Evolutionary conservation across 169 alveolate genomes (phyloP).

Genomic region (Eimeria acervulina): DNA sequence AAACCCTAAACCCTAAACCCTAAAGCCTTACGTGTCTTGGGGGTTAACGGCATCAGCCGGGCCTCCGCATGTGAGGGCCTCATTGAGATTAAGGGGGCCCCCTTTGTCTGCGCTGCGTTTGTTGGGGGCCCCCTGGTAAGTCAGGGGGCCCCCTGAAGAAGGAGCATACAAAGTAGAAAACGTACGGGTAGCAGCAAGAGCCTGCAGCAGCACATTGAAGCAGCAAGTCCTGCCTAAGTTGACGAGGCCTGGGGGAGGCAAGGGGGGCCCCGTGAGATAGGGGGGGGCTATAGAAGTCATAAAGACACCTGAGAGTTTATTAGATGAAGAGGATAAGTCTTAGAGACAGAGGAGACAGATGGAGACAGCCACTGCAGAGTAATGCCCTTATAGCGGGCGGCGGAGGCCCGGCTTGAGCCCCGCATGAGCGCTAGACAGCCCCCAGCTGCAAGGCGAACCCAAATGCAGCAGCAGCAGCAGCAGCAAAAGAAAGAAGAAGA

Average conservation of each 20-base stretch:
- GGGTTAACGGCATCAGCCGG: background rate
- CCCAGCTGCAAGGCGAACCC: too few relatives aligned
- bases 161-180: slow-evolving; percentile 37
- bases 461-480: too few relatives aligned
- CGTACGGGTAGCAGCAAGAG: slow-evolving; percentile 65
- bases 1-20: slow-evolving; percentile 14
- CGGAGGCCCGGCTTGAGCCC: too few relatives aligned
- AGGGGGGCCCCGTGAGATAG: background rate
- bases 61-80: background rate
- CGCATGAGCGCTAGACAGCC: too few relatives aligned
- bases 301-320: background rate
- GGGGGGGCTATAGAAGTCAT: background rate
- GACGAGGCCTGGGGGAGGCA: slow-evolving; percentile 72
- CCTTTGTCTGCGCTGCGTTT: background rate
- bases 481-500: too few relatives aligned
- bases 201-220: slow-evolving; percentile 76
- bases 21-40: slow-evolving; percentile 13
- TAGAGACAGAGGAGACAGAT: background rate
- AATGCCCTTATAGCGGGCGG: background rate
- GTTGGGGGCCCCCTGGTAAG: slow-evolving; percentile 2
- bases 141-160: background rate
- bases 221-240: slow-evolving; percentile 75
- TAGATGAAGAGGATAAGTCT: background rate
- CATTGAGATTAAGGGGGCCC: background rate
- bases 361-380: background rate